A percentile compares a stretch with the other conserved stretches of the same genome.
These are phyloP conservation scores for Phialophora tarda DNA, from an alignment of 2,329 filamentous ascomycete genomes.

Conservation along the genomic window DNA sequence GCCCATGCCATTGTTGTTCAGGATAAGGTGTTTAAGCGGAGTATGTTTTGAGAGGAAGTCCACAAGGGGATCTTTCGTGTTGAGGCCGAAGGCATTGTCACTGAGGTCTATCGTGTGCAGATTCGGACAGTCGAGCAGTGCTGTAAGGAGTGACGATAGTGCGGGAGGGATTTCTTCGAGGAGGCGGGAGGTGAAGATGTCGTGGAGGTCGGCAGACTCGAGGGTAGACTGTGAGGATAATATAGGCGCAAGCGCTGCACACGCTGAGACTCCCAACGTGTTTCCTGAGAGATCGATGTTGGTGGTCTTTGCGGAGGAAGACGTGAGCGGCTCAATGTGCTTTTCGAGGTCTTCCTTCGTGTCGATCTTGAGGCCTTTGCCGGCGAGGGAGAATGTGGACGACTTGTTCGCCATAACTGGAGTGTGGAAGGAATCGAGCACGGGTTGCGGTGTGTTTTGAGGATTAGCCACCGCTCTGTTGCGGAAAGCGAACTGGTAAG, in stretches of 20 bases:
- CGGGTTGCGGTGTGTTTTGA: neutral
- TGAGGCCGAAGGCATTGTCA: constrained; percentile 97
- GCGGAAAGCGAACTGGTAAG: neutral
- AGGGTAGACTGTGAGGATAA: constrained; percentile 83
- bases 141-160: constrained; percentile 80
- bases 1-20: constrained; percentile 98
- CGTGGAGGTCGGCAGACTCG: constrained; percentile 83
- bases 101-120: constrained; percentile 93
- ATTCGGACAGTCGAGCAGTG: constrained; percentile 82
- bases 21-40: constrained; percentile 88
- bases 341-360: constrained; percentile 83
- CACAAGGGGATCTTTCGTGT: constrained; percentile 89
- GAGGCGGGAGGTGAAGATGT: constrained; percentile 95
- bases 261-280: constrained; percentile 88
- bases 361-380: constrained; percentile 90
- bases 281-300: constrained; percentile 89
- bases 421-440: neutral
- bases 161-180: constrained; percentile 93
- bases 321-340: constrained; percentile 73
- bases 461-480: neutral
- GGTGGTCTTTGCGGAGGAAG: constrained; percentile 74
- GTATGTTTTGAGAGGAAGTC: constrained; percentile 88
- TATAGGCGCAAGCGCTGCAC: constrained; percentile 80
- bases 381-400: constrained; percentile 81
- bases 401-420: constrained; percentile 22